Percentiles rank a stretch among this genome's conserved stretches.
Evolutionary conservation across 2,329 filamentous ascomycete species (phyloP).

Genomic region (Dothidotthia symphoricarpi): DNA sequence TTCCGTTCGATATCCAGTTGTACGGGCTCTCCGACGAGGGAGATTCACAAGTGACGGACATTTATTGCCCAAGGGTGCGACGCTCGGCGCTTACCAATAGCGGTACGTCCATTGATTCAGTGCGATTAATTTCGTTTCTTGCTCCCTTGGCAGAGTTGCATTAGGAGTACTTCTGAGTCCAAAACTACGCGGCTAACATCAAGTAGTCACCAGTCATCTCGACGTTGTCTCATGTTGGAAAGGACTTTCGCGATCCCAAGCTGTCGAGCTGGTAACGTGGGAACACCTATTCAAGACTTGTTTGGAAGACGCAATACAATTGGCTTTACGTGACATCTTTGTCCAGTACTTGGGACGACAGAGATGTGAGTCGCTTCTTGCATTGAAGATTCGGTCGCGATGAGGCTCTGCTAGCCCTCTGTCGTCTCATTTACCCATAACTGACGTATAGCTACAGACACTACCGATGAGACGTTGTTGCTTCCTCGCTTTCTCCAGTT

Average conservation of each 20-base stretch:
- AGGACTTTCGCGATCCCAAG: conserved; percentile 26
- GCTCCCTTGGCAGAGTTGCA: background rate
- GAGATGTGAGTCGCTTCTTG: background rate
- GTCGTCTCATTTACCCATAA: background rate
- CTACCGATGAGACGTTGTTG: conserved; percentile 7
- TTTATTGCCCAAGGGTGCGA: conserved; percentile 27
- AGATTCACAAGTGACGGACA: conserved; percentile 7
- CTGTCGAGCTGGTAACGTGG: conserved; percentile 34
- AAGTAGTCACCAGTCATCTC: conserved; percentile 25
- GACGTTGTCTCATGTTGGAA: conserved; percentile 41
- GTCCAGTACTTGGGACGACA: background rate
- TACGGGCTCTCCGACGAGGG: conserved; percentile 14
- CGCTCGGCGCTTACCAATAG: conserved; percentile 13
- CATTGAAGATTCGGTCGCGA: background rate
- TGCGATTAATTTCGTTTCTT: background rate
- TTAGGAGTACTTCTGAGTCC: background rate
- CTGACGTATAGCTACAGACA: conserved; percentile 8
- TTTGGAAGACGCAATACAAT: conserved; percentile 1
- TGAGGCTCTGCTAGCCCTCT: background rate
- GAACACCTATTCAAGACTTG: conserved; percentile 21
- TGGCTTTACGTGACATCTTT: background rate
- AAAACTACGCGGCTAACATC: background rate
- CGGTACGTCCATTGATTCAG: conserved; percentile 7
- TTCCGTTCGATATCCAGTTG: conserved; percentile 18
- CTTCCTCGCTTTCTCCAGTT: conserved; percentile 13